Evolutionary conservation across 106 monocot species (phyloP).

Genomic region (Allium sativum): DNA sequence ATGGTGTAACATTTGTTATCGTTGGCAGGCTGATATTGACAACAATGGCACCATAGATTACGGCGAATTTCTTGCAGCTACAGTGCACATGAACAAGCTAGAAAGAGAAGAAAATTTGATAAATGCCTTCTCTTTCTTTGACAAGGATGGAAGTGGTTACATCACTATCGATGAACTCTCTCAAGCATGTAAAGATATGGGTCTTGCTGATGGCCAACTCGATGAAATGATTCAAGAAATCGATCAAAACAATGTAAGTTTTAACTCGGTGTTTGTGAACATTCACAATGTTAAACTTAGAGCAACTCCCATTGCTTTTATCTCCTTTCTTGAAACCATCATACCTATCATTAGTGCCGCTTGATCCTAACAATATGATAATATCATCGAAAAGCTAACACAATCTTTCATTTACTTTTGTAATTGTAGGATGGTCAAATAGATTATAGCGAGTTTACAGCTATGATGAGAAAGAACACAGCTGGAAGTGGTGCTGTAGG

Average conservation of each 20-base stretch:
- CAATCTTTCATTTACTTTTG: background rate
- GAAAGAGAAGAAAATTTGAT: conserved; percentile 77
- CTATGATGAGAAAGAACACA: conserved; percentile 59
- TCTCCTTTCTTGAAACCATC: background rate
- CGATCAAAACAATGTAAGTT: conserved; percentile 59
- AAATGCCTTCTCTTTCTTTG: conserved; percentile 78
- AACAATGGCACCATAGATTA: conserved; percentile 90
- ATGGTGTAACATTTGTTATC: background rate
- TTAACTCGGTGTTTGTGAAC: conserved; percentile 15
- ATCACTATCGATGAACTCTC: conserved; percentile 87
- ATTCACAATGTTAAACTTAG: background rate
- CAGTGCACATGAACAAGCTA: conserved; percentile 81
- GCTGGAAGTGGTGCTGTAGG: conserved; percentile 29
- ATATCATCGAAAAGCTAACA: background rate
- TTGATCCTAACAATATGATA: background rate
- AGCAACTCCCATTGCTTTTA: background rate
- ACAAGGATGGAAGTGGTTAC: conserved; percentile 85
- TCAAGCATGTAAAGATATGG: conserved; percentile 63
- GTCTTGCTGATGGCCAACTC: conserved; percentile 58
- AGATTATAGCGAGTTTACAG: conserved; percentile 30
- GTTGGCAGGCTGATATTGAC: conserved; percentile 75
- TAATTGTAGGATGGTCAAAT: conserved; percentile 32
- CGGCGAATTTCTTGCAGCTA: conserved; percentile 86
- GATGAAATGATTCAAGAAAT: conserved; percentile 90
- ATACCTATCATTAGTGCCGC: background rate